phyloP scores from a whole-genome alignment of 805 yeast genomes.

The Saccharomycopsis javanensis region DNA sequence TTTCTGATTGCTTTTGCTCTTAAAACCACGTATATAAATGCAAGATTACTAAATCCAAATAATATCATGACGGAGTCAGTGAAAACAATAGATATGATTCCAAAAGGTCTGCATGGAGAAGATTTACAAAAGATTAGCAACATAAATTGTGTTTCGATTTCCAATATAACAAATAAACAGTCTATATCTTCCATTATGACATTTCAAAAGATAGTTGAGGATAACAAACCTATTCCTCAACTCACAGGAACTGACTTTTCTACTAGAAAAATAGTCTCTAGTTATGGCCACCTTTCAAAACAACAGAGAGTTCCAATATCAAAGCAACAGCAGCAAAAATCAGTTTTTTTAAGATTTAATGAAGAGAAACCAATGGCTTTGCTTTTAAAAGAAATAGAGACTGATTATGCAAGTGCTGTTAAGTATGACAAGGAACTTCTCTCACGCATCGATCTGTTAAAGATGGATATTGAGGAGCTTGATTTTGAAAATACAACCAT shows the following conservation, averaged over 20 bases:
- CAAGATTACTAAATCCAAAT: not conserved
- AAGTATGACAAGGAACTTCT: not conserved
- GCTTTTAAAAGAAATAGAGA: not conserved
- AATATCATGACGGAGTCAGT: not conserved
- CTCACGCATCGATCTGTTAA: not conserved
- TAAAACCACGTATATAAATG: too few species aligned
- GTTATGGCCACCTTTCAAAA: not conserved
- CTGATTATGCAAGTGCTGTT: not conserved
- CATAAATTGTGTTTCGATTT: not conserved
- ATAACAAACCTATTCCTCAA: not conserved
- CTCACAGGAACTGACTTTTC: not conserved
- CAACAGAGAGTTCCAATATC: not conserved
- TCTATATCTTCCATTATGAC: not conserved
- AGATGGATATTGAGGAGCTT: not conserved
- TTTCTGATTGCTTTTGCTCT: not conserved
- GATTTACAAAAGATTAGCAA: not conserved
- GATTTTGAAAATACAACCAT: not conserved
- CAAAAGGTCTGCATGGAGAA: not conserved
- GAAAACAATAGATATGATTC: not conserved
- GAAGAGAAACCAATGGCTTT: not conserved
- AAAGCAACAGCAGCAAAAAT: not conserved
- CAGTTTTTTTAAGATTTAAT: not conserved
- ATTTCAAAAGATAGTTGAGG: not conserved
- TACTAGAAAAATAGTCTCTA: not conserved
- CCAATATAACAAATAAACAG: not conserved